Conservation (phyloP, 441 rosid species). For the Corymbia citriodora region DNA sequence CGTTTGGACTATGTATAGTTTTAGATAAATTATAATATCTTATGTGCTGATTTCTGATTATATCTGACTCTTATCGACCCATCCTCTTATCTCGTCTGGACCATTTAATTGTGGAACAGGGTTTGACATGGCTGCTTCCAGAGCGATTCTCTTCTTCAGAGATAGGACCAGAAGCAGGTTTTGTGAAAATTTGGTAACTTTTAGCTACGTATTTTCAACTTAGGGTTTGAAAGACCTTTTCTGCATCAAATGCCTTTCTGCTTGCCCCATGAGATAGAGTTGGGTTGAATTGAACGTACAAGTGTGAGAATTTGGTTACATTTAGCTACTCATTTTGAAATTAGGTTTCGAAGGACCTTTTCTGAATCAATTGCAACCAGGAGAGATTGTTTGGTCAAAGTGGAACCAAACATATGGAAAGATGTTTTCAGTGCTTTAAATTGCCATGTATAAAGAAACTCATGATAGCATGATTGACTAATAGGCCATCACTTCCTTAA, state of each 20-base stretch:
- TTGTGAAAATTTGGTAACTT: slow-evolving; percentile 84
- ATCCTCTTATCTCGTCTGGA: slow-evolving; percentile 2
- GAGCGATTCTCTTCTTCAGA: slow-evolving; percentile 90
- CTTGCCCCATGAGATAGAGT: not conserved
- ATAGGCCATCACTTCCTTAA: not conserved
- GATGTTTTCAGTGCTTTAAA: not conserved
- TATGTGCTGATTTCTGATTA: not conserved
- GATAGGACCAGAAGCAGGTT: slow-evolving; percentile 99
- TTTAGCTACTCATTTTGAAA: slow-evolving; percentile 32
- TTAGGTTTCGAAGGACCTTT: not conserved
- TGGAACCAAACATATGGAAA: not conserved
- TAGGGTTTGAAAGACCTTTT: not conserved
- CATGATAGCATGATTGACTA: not conserved
- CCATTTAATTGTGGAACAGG: slow-evolving; percentile 38
- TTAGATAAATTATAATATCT: not conserved
- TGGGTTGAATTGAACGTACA: not conserved
- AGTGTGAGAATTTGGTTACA: slow-evolving; percentile 78
- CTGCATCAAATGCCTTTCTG: not conserved
- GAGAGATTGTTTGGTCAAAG: not conserved
- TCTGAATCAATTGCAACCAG: not conserved
- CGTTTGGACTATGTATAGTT: not conserved
- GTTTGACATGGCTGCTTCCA: slow-evolving; percentile 95
- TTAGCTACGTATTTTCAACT: not conserved
- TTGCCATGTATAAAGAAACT: not conserved
- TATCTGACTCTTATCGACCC: not conserved